These are phyloP conservation scores for Coemansia sp. DNA, from an alignment of 192 early-diverging fungal genomes.

Conservation along the genomic window DNA sequence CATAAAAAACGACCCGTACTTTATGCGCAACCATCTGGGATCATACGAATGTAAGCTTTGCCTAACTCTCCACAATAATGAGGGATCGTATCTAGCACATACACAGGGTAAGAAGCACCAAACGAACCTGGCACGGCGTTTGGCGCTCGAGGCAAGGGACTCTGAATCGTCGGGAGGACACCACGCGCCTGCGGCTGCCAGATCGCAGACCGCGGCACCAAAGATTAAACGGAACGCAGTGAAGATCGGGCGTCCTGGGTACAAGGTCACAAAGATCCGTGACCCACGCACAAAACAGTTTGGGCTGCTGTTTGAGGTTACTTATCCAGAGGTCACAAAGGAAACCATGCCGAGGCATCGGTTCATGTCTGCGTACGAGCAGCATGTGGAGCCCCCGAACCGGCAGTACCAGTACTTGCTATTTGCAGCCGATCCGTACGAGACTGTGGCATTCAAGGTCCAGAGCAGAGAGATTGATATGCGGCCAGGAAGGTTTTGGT, in stretches of 20 bases:
- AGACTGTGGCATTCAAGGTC: conserved; percentile 91
- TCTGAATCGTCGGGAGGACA: conserved; percentile 29
- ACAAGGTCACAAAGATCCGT: conserved; percentile 86
- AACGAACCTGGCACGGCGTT: conserved; percentile 85
- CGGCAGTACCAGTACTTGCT: conserved; percentile 89
- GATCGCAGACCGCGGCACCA: conserved; percentile 2
- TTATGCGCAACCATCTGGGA: conserved; percentile 90
- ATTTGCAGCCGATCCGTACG: conserved; percentile 96
- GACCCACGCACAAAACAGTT: conserved; percentile 86
- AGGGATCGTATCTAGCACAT: conserved; percentile 93
- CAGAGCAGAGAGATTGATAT: conserved; percentile 92
- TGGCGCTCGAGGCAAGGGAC: conserved; percentile 81
- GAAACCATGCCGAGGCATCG: conserved; percentile 84
- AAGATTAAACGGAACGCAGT: conserved; percentile 72
- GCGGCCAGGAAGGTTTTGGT: conserved; percentile 84
- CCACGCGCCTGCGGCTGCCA: background rate
- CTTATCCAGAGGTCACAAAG: conserved; percentile 89
- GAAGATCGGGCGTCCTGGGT: conserved; percentile 97
- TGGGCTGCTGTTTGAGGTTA: conserved; percentile 90
- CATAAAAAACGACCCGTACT: conserved; percentile 94
- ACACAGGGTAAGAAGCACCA: conserved; percentile 99
- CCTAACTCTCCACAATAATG: conserved; percentile 84
- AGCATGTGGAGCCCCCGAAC: conserved; percentile 84
- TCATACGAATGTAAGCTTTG: conserved; percentile 84
- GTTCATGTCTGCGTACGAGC: conserved; percentile 98